Evolutionary conservation across 108 stramenopile species (phyloP), one percentile per base, ranked within the genome.

Genomic region (Pseudonitzschia multistriata): DNA sequence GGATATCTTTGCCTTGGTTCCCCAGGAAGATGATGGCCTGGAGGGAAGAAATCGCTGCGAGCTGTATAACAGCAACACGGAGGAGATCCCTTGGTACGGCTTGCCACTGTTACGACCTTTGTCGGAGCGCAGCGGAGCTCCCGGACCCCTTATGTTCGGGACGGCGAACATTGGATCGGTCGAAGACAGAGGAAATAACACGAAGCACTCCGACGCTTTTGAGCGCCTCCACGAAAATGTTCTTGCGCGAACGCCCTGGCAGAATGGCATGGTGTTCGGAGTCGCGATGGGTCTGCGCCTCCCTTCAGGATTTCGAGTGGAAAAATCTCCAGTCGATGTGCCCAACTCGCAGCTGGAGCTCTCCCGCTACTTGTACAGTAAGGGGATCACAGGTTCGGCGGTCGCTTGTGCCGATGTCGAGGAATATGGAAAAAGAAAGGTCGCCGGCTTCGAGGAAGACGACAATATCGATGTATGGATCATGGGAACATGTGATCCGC

Each of bases 401-500:
- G 13, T 31, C 17, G 11, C 28, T 6, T 19, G 14, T 10, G n/a
- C 30, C 17, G 19, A 10, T 19, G 34, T 33, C 25, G 34, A 61
- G 19, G 34, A 61, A 24, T 11, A 61, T 24, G 30, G 10, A 0
- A 31, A 31, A 33, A 42, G 40, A 13, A 42, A 42, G 13, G 19
- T 15, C 14, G 28, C 0, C 27, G 31, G 30, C 30, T 0, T 0
- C 8, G 45, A 62, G 56, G 56, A 57, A 24, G 56, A 57, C 24
- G 57, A 59, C 14, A 63, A 79, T 14, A 48, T 62, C 8, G 56
- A 62, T 22, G 48, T 87, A 30, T 83, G 71, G 75, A 34, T 57
- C 14, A 61, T 81, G 67, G 83, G 81, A 61, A 48, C 80, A 0
- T 82, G 81, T 66, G 86, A 87, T 68, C 22, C 57, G 22, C 42